phyloP scores from a whole-genome alignment of 2,329 filamentous ascomycete genomes.

The Fusarium compactum region DNA sequence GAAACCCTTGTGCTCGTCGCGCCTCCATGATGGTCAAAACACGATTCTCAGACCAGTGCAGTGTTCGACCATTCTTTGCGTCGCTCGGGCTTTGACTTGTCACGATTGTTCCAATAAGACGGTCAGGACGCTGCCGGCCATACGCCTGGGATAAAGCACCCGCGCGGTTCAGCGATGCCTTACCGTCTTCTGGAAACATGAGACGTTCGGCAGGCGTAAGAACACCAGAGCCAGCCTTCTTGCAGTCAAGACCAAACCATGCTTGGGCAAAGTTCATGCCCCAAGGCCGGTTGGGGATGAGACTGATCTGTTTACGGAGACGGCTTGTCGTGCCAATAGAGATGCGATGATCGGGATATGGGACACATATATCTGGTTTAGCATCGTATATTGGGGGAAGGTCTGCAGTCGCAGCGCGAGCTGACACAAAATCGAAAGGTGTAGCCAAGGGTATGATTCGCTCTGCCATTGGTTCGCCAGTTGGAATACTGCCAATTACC shows the following conservation, averaged over 20 bases:
- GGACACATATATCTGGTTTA: slow-evolving; percentile 70
- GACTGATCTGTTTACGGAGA: slow-evolving; percentile 61
- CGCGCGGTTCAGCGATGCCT: slow-evolving; percentile 53
- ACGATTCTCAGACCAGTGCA: slow-evolving; percentile 77
- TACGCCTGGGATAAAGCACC: slow-evolving; percentile 59
- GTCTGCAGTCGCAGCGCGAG: slow-evolving; percentile 66
- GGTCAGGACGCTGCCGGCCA: slow-evolving; percentile 63
- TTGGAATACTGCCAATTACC: slow-evolving; percentile 69
- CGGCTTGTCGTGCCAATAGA: slow-evolving; percentile 54
- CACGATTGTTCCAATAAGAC: slow-evolving; percentile 72
- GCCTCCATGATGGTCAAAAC: slow-evolving; percentile 74
- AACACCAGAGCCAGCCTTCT: slow-evolving; percentile 45
- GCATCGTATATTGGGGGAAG: slow-evolving; percentile 73
- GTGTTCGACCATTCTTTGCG: slow-evolving; percentile 62
- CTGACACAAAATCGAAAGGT: slow-evolving; percentile 70
- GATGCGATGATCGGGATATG: slow-evolving; percentile 75
- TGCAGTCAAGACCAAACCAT: slow-evolving; percentile 53
- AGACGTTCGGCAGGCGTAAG: slow-evolving; percentile 56
- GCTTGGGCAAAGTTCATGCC: slow-evolving; percentile 65
- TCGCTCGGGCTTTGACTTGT: slow-evolving; percentile 66
- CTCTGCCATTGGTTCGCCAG: slow-evolving; percentile 69
- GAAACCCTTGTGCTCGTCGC: slow-evolving; percentile 76
- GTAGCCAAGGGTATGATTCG: slow-evolving; percentile 59
- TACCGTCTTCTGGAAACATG: slow-evolving; percentile 53
- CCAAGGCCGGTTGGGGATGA: slow-evolving; percentile 70